Percentiles rank a stretch among this genome's conserved stretches.
Conservation (phyloP, 75 land plant genomes). For the Adiantum capillusveneris region DNA sequence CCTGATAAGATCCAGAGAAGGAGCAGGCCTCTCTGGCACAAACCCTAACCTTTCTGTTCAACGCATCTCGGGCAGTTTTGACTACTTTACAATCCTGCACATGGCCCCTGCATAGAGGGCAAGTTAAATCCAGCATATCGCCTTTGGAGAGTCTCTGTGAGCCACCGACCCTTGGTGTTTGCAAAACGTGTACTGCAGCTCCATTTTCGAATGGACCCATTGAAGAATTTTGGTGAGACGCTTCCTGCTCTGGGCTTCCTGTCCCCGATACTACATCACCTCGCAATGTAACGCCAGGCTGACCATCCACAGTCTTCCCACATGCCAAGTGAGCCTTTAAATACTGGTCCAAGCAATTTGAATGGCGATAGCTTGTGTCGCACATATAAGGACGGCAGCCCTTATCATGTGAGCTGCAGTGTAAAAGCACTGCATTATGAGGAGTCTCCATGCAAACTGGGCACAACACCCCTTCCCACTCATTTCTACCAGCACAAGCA, state of each 20-base stretch:
- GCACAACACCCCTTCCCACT: conserved; percentile 59
- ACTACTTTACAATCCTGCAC: conserved; percentile 54
- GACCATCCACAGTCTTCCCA: neutral
- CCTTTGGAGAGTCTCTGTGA: neutral
- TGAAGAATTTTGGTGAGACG: neutral
- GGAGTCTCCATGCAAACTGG: conserved; percentile 86
- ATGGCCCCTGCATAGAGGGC: conserved; percentile 69
- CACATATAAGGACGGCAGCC: conserved; percentile 79
- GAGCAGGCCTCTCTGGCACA: conserved; percentile 68
- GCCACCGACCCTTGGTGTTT: neutral
- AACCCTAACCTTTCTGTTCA: conserved; percentile 45
- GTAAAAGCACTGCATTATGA: conserved; percentile 77
- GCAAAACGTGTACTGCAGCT: neutral
- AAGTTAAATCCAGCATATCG: conserved; percentile 25
- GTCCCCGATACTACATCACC: neutral
- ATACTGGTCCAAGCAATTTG: conserved; percentile 72
- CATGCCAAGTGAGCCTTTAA: conserved; percentile 31
- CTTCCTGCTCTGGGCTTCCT: neutral
- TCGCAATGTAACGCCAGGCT: neutral
- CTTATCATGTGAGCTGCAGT: conserved; percentile 60
- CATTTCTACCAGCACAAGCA: conserved; percentile 23
- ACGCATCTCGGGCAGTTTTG: conserved; percentile 47
- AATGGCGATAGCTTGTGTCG: conserved; percentile 79
- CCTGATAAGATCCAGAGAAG: conserved; percentile 54
- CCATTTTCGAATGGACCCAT: neutral